These are phyloP conservation scores for Phialophora chinensis DNA, from an alignment of 2,329 filamentous ascomycete species.

Conservation along the genomic window DNA sequence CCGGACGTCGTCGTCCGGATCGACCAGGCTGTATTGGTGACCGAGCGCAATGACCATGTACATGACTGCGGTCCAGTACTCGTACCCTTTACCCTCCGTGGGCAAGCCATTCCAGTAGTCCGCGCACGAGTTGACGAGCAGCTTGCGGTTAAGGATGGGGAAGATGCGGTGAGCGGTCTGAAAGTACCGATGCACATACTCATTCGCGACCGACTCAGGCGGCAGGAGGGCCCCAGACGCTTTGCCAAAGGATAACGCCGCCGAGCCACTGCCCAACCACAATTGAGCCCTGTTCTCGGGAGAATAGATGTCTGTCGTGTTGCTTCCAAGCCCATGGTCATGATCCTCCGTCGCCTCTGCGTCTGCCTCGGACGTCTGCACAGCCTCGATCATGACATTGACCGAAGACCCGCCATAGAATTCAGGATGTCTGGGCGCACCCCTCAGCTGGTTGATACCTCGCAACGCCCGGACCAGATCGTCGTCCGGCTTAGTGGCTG, in stretches of 20 bases:
- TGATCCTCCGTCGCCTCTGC: neutral
- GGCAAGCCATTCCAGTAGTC: conserved; percentile 24
- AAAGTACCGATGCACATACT: conserved; percentile 22
- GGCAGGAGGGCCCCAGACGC: conserved; percentile 15
- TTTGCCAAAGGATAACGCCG: conserved; percentile 16
- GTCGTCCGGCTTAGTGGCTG: conserved; percentile 16
- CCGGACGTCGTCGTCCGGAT: conserved; percentile 20
- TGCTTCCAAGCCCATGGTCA: neutral
- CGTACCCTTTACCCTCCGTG: conserved; percentile 26
- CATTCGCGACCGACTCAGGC: conserved; percentile 14
- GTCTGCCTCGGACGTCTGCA: conserved; percentile 9
- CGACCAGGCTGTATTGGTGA: conserved; percentile 25
- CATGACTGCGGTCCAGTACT: conserved; percentile 26
- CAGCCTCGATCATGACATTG: conserved; percentile 23
- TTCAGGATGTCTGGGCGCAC: conserved; percentile 19
- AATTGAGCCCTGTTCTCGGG: conserved; percentile 16
- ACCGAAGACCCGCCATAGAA: conserved; percentile 28
- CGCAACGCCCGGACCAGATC: conserved; percentile 22
- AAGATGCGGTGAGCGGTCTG: conserved; percentile 25
- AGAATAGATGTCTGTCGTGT: conserved; percentile 8
- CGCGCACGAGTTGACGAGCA: conserved; percentile 9
- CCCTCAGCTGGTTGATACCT: conserved; percentile 22
- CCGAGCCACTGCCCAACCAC: conserved; percentile 10
- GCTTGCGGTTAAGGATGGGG: conserved; percentile 21
- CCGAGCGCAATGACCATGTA: conserved; percentile 30